Conservation (phyloP, 2,329 filamentous ascomycete genomes). For the Leptographium flavum region DNA sequence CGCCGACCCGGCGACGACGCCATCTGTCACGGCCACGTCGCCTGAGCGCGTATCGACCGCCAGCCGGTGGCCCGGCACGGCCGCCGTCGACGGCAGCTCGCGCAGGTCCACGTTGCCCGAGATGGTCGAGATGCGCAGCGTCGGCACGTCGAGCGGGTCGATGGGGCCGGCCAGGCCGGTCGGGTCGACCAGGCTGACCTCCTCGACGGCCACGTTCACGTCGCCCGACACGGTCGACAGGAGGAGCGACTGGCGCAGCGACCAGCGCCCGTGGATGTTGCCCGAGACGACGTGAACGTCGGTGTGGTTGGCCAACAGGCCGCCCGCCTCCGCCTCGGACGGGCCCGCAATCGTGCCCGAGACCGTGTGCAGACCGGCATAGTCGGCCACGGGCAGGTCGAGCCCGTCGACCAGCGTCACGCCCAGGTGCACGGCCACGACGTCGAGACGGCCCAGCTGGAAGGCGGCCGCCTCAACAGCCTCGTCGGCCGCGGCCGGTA, state of each 20-base stretch:
- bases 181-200: constrained; percentile 18
- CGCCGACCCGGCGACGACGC: constrained; percentile 24
- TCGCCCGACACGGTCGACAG: constrained; percentile 30
- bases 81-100: constrained; percentile 1
- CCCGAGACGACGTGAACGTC: constrained; percentile 24
- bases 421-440: constrained; percentile 25
- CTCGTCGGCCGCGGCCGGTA: constrained; percentile 20
- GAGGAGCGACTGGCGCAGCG: constrained; percentile 32
- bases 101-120: constrained; percentile 28
- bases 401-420: constrained; percentile 26
- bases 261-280: constrained; percentile 31
- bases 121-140: constrained; percentile 24
- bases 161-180: constrained; percentile 14
- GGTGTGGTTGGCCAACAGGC: neutral
- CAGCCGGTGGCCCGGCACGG: constrained; percentile 33
- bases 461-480: neutral
- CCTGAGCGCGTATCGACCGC: constrained; percentile 30
- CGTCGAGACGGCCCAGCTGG: constrained; percentile 21
- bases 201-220: constrained; percentile 22
- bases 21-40: constrained; percentile 19
- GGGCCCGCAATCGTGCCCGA: constrained; percentile 15
- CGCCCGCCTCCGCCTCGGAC: neutral
- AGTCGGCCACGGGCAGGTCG: constrained; percentile 17
- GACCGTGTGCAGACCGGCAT: constrained; percentile 20
- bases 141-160: constrained; percentile 22